Conservation (phyloP, 108 stramenopile genomes). For the Discostella pseudostelligera region DNA sequence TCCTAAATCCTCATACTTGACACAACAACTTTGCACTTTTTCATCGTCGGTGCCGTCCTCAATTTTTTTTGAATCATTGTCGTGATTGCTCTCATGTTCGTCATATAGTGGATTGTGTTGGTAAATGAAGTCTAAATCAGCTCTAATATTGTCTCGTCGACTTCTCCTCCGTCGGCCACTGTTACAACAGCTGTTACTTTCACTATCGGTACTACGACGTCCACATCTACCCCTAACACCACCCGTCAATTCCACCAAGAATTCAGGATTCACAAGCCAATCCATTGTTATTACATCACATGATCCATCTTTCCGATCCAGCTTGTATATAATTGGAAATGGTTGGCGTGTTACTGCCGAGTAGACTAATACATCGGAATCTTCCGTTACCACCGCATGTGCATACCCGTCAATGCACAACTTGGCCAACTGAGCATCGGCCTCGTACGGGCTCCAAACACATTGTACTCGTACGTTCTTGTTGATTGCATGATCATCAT, state of each 20-base stretch:
- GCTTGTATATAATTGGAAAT: conserved; percentile 82
- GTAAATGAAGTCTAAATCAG: conserved; percentile 4
- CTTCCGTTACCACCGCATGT: conserved; percentile 92
- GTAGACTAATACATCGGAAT: conserved; percentile 85
- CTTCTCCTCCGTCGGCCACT: conserved; percentile 4
- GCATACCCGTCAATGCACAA: conserved; percentile 73
- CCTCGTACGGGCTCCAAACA: conserved; percentile 94
- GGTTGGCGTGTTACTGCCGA: conserved; percentile 53
- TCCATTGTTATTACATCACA: conserved; percentile 83
- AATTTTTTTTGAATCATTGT: neutral
- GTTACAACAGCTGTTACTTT: neutral
- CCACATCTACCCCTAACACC: neutral
- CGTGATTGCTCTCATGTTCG: neutral
- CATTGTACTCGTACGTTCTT: conserved; percentile 50
- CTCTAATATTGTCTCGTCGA: neutral
- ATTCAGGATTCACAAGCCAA: conserved; percentile 61
- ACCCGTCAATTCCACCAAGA: conserved; percentile 12
- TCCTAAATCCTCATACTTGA: conserved; percentile 36
- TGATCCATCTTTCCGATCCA: conserved; percentile 63
- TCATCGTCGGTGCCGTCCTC: neutral
- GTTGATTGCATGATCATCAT: neutral
- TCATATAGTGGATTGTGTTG: neutral
- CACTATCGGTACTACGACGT: neutral
- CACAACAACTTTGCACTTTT: conserved; percentile 16
- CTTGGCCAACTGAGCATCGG: conserved; percentile 94